A percentile compares a stretch with the other conserved stretches of the same genome.
phyloP scores from a whole-genome alignment of 805 yeast species.

The Yarrowia sp. region DNA sequence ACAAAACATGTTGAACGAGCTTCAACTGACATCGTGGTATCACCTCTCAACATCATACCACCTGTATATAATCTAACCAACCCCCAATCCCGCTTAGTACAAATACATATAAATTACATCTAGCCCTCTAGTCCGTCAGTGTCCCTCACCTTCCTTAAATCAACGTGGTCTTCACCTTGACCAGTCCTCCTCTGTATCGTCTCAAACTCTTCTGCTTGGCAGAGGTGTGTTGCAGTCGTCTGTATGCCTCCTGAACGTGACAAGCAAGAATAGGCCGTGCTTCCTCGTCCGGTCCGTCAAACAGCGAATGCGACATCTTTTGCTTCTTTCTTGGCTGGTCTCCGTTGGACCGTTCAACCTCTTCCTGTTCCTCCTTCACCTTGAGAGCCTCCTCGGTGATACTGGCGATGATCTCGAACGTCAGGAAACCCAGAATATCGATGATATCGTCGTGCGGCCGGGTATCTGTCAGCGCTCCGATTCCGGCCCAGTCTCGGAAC shows the following conservation, averaged over 20 bases:
- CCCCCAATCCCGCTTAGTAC: background rate
- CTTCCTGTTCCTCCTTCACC: constrained; percentile 75
- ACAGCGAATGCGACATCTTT: constrained; percentile 51
- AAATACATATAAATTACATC: constrained; percentile 35
- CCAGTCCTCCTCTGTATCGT: constrained; percentile 74
- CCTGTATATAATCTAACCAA: too few species aligned
- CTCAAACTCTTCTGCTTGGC: constrained; percentile 68
- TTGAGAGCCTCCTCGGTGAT: constrained; percentile 89
- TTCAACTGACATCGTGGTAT: too few species aligned
- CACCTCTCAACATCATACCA: too few species aligned
- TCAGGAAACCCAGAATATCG: constrained; percentile 91
- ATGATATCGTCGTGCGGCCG: constrained; percentile 96
- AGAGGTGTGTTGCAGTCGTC: constrained; percentile 67
- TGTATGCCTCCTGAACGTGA: constrained; percentile 90
- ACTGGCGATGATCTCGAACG: constrained; percentile 95
- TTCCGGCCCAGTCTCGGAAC: constrained; percentile 96
- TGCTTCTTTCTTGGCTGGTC: constrained; percentile 48
- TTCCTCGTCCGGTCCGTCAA: constrained; percentile 88
- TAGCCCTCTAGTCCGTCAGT: background rate
- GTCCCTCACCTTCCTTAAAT: constrained; percentile 2
- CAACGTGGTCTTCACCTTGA: constrained; percentile 56
- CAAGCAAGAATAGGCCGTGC: constrained; percentile 77
- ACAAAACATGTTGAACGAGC: too few species aligned
- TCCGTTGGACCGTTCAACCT: constrained; percentile 57
- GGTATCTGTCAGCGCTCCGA: constrained; percentile 80